Conservation (phyloP, 768 basidiomycete species). For the Hypholoma fasciculare region DNA sequence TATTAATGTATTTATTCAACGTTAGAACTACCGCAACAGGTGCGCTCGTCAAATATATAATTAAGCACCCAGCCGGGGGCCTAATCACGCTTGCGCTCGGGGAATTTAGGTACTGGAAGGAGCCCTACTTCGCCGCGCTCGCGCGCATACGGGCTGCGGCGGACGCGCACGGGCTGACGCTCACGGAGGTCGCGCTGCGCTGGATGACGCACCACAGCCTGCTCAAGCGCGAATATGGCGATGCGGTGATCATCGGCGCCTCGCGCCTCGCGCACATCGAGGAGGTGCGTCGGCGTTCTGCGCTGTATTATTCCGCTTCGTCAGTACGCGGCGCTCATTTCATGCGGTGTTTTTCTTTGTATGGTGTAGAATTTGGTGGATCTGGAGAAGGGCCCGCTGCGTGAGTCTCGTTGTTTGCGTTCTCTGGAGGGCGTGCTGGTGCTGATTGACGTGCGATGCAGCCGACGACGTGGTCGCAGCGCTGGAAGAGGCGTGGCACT, state of each 20-base stretch:
- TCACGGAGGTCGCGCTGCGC: constrained; percentile 56
- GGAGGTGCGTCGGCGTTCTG: constrained; percentile 31
- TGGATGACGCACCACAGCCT: constrained; percentile 62
- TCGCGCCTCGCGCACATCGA: constrained; percentile 57
- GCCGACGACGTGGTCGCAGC: constrained; percentile 51
- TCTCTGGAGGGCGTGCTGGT: neutral
- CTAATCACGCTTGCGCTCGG: neutral
- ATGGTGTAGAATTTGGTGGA: constrained; percentile 43
- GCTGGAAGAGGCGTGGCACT: constrained; percentile 52
- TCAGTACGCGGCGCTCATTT: no score
- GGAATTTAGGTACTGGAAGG: constrained; percentile 50
- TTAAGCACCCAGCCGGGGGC: neutral
- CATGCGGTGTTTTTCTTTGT: neutral
- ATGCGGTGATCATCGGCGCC: constrained; percentile 62
- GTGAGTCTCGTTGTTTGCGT: constrained; percentile 24
- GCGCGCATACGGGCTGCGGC: constrained; percentile 42
- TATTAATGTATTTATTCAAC: neutral
- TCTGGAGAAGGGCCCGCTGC: constrained; percentile 58
- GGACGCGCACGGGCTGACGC: constrained; percentile 43
- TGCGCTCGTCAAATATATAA: constrained; percentile 19
- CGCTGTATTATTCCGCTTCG: no score
- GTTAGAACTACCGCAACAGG: constrained; percentile 39
- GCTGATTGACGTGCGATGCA: constrained; percentile 7
- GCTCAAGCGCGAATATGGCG: constrained; percentile 46
- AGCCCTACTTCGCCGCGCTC: constrained; percentile 50